Evolutionary conservation across 768 basidiomycete genomes (phyloP).

Genomic region (Pholiota molesta): DNA sequence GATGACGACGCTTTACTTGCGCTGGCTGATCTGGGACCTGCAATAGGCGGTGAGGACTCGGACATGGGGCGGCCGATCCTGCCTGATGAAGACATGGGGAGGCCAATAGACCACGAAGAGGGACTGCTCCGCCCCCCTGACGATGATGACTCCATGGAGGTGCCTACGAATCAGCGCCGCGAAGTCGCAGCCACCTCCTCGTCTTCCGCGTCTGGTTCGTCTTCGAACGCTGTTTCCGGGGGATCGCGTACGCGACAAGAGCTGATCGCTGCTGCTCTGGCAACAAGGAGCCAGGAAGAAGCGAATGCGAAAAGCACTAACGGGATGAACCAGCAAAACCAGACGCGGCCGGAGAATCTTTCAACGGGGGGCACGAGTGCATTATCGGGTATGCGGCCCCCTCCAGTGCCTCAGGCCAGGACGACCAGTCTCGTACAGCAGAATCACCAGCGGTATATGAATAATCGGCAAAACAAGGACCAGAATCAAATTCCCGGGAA

Average conservation of each 20-base stretch:
- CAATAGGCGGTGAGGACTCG: constrained; percentile 41
- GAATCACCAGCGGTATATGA: constrained; percentile 22
- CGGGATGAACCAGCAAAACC: neutral
- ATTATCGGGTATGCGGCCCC: constrained; percentile 12
- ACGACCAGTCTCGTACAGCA: constrained; percentile 20
- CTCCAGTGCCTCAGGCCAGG: constrained; percentile 11
- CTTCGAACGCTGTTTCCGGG: neutral
- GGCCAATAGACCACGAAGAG: constrained; percentile 49
- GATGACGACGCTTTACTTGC: constrained; percentile 74
- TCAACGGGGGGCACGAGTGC: neutral
- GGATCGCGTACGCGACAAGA: constrained; percentile 15
- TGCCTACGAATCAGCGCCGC: neutral
- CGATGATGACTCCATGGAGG: constrained; percentile 13
- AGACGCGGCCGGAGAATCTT: neutral
- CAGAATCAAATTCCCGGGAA: constrained; percentile 18
- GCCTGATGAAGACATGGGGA: constrained; percentile 31
- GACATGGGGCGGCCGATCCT: constrained; percentile 50
- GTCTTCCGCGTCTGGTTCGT: neutral
- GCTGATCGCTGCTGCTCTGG: constrained; percentile 23
- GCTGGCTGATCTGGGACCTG: constrained; percentile 48
- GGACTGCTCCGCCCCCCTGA: constrained; percentile 28
- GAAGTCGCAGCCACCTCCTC: neutral
- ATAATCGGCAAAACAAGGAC: constrained; percentile 16
- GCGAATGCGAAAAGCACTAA: neutral
- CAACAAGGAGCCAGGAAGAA: neutral